A percentile compares a stretch with the other conserved stretches of the same genome.
These are phyloP conservation scores for Tricholoma sp. DNA, from an alignment of 768 basidiomycete genomes.

Conservation along the genomic window DNA sequence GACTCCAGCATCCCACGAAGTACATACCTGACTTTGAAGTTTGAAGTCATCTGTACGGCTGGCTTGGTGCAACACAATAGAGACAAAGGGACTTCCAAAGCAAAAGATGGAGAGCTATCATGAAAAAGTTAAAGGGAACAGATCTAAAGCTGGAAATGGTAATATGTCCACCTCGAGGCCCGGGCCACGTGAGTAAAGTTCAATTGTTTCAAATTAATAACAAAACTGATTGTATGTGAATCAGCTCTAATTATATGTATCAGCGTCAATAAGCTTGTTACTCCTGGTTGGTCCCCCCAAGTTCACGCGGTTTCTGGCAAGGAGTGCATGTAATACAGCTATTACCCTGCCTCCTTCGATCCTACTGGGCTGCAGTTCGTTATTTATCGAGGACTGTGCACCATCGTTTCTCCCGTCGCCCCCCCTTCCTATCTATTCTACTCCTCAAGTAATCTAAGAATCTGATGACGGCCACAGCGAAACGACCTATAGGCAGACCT, in stretches of 20 bases:
- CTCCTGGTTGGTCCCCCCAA: neutral
- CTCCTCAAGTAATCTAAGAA: neutral
- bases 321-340: neutral
- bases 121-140: neutral
- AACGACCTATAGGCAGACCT: neutral
- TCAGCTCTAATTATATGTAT: neutral
- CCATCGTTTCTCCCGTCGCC: neutral
- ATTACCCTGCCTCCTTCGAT: neutral
- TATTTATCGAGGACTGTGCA: neutral
- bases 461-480: conserved; percentile 1
- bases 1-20: too few relatives aligned
- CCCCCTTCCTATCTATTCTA: neutral
- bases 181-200: neutral
- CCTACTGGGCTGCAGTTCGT: neutral
- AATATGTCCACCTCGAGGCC: neutral
- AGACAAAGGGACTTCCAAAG: neutral
- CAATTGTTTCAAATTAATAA: neutral
- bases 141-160: neutral
- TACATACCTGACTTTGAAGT: too few relatives aligned
- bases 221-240: neutral
- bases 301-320: neutral
- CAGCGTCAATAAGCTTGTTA: too few relatives aligned
- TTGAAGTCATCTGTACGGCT: too few relatives aligned
- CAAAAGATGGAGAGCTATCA: neutral
- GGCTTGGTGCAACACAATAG: too few relatives aligned